A percentile compares a stretch with the other conserved stretches of the same genome.
Evolutionary conservation across 2,329 filamentous ascomycete species (phyloP).

Genomic region (Sclerotiophoma versabilis): DNA sequence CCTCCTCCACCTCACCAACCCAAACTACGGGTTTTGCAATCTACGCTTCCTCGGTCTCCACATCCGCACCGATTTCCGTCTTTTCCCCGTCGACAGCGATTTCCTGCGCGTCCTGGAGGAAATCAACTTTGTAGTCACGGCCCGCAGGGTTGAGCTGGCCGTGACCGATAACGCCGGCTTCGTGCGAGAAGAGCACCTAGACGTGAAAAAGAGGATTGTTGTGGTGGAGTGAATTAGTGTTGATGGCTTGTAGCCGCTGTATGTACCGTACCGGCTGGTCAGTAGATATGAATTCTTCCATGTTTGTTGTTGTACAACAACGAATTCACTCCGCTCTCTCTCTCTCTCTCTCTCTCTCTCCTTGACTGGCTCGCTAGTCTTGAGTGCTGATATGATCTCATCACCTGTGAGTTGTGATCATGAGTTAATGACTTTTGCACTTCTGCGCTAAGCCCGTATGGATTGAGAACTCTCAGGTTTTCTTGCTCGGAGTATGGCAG

Average conservation of each 20-base stretch:
- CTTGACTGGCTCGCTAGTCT: too few relatives aligned
- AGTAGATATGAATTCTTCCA: neutral
- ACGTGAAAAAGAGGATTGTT: slow-evolving; percentile 6
- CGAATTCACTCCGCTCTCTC: too few relatives aligned
- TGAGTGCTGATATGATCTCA: too few relatives aligned
- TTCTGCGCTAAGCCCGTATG: too few relatives aligned
- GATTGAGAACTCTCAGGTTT: too few relatives aligned
- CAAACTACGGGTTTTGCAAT: slow-evolving; percentile 3
- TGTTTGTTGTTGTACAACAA: slow-evolving; percentile 14
- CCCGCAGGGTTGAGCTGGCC: slow-evolving; percentile 6
- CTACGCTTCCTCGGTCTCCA: slow-evolving; percentile 17
- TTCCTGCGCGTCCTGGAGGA: slow-evolving; percentile 8
- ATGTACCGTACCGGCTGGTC: neutral
- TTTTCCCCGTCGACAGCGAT: neutral
- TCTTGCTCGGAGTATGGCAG: too few relatives aligned
- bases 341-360: too few relatives aligned
- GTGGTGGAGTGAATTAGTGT: neutral
- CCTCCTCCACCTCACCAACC: slow-evolving; percentile 15
- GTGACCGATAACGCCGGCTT: neutral
- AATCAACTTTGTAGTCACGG: slow-evolving; percentile 14
- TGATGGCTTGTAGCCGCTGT: neutral
- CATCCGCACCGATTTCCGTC: slow-evolving; percentile 10
- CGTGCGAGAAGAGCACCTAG: neutral
- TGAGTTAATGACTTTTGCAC: too few relatives aligned
- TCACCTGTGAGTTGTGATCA: too few relatives aligned